Evolutionary conservation across 805 yeast species (phyloP), one percentile per base, ranked within the genome.

Genomic region (Clavispora carvajalis): DNA sequence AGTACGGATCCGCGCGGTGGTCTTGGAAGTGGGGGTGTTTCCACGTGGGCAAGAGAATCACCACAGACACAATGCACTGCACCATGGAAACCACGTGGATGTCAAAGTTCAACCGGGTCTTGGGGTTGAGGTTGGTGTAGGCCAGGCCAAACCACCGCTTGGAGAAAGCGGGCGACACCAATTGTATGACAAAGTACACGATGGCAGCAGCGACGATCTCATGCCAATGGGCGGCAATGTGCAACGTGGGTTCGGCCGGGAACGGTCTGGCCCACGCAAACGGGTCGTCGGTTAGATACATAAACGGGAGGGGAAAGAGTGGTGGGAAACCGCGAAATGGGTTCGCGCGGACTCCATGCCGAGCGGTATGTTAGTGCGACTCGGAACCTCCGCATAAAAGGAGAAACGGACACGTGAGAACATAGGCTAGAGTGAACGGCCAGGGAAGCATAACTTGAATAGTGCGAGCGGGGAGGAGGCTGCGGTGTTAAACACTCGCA

Each of bases 11-110:
- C 10, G 55, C 51, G 4, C 52, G 47, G 22, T 63, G 48, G 39
- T 67, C 60, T 34, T 45, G 49, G 43, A 77, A 69, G 36, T 68
- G 57, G 8, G 76, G 70, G 47, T 82, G 83, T 41, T 71, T 65
- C 58, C 82, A 78, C 69, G 84, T 70, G 6, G 95, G 95, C 35
- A 77, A 56, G 23, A 85, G 70, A 7, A 78, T 55, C 7, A 58
- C 57, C 19, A 87, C 63, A 9, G 95, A 80, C 6, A 85, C 46
- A 1, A 86, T 34, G 37, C 93, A 79, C 60, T 93, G 97, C 15
- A 89, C 77, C 78, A 85, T 80, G 2, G 97, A 82, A 3, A 88
- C 96, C 10, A 85, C 73, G 60, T 93, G 98, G 52, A 90, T 85
- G 60, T 93, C 96, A 58, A 87, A 93, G 59, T 91, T 88, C 47